Evolutionary conservation across 257 asterid genomes (phyloP), one percentile per base, ranked within the genome.

Genomic region (Solanum corneliomulleri): DNA sequence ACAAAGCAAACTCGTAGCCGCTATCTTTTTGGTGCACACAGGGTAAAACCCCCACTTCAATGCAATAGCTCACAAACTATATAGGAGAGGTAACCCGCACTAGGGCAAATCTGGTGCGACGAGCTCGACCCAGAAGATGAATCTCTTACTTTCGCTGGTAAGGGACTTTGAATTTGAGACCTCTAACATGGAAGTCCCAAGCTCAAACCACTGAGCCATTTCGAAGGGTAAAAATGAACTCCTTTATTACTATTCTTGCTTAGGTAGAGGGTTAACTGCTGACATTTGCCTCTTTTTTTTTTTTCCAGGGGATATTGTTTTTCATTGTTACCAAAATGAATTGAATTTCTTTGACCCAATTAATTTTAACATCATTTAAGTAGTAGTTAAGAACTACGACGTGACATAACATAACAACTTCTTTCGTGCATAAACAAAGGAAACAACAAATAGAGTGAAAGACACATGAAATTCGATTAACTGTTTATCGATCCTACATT

Each of bases 181-280:
- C 7, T 37, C 39, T 2, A 37, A 37, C 7, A 37, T 37, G 7
- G 0, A 37, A 37, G 2, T 37, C 7, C 1, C 7, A 35, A 37
- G 2, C 7, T 37, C 39, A 37, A 37, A 37, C 2, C 7, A 37
- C 7, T 37, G 1, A 1, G 5, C 1, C 1, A 33, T 33, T 0
- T 0, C 1, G 5, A 33, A 33, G 35, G 5, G 1, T 33, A 33
- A 33, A 33, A 33, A 33, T 33, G 5, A 33, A 33, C 35, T 4
- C 39, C 6, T 76, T 76, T 76, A 13, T 76, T 42, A n/a, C 29
- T 6, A 9, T 11, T 62, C 60, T 75, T 41, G 82, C 20, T 18
- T 75, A n/a, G 82, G 82, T 21, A 20, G 82, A 41, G 58, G 31
- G 81, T 72, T 39, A 72, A 33, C 82, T 75, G 35, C 52, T 75